Base-by-base conservation (phyloP, 2,329 filamentous ascomycete species). In the Ceratocystis ficicola region DNA sequence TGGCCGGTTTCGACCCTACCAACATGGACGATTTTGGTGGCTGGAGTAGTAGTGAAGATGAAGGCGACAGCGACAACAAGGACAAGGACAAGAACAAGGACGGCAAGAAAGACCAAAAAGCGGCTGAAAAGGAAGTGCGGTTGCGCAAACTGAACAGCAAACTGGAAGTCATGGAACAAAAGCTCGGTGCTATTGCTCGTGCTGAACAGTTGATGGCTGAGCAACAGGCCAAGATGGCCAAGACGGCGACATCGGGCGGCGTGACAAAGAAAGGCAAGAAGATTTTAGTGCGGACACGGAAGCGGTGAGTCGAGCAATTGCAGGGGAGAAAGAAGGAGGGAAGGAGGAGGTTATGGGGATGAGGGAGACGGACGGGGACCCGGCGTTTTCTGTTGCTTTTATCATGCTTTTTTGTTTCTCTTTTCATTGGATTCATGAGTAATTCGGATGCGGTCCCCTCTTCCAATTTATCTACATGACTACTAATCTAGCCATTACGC, bases 211-310 rank as follows among this genome's bases (percentile, higher is more conserved):
- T 80, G 70, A 76, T 87, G 30, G 83, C 84, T 68, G 68, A 83
- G 65, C 83, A 86, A 73, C 77, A 80, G 67, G 81, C 83, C 20
- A 82, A 80, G 72, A 86, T 86, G 83, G 83, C 82, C 44, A 87
- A 87, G 77, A 85, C 83, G 69, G 77, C 81, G 7, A 86, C 83
- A 1, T 79, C 81, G 5, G 82, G 82, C 46, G 82, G 83, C 15
- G 71, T 78, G n/a, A 85, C 81, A 32, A 84, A 83, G 72, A 77
- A 77, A 48, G 84, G 84, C 28, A 81, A 81, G 73, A 86, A 83
- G 75, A 80, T 85, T 69, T 85, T 84, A 77, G 78, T 86, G 65
- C 79, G 82, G 69, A 78, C 83, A 73, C 78, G 84, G 69, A 87
- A 87, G 77, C 78, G 82, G 72, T 85, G 77, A 73, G 61, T 36